Conservation (phyloP, 257 asterid species). For the Misopates orontium region DNA sequence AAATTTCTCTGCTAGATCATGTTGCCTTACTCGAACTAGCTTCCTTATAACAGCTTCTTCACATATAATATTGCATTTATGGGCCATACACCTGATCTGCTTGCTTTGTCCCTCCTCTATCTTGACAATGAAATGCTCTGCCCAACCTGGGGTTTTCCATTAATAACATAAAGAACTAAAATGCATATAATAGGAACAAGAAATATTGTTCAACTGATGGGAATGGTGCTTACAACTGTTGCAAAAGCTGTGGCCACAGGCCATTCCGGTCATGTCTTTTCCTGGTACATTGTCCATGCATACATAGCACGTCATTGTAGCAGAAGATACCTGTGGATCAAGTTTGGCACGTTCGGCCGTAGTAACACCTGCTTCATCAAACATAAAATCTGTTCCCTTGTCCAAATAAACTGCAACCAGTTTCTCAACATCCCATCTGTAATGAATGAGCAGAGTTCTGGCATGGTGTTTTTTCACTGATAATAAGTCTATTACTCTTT, state of each 20-base stretch:
- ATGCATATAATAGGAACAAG: too few species aligned
- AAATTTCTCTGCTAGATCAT: slow-evolving; percentile 75
- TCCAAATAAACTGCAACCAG: slow-evolving; percentile 69
- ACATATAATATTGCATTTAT: slow-evolving; percentile 82
- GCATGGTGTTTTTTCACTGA: slow-evolving; percentile 86
- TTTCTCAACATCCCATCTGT: slow-evolving; percentile 82
- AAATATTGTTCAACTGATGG: not conserved
- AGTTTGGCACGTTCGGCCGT: slow-evolving; percentile 38
- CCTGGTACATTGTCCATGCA: slow-evolving; percentile 77
- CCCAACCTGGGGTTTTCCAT: slow-evolving; percentile 74
- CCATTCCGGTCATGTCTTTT: slow-evolving; percentile 66
- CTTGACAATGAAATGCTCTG: slow-evolving; percentile 86
- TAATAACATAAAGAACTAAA: not conserved
- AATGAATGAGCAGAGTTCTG: slow-evolving; percentile 76
- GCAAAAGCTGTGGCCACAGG: slow-evolving; percentile 87
- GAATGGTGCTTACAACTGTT: slow-evolving; percentile 62
- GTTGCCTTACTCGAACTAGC: slow-evolving; percentile 57
- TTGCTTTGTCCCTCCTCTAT: slow-evolving; percentile 93
- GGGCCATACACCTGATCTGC: slow-evolving; percentile 88
- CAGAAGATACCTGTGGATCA: slow-evolving; percentile 39
- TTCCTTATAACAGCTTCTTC: slow-evolving; percentile 70
- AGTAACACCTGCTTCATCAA: slow-evolving; percentile 73
- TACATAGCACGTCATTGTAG: slow-evolving; percentile 54
- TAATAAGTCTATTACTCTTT: slow-evolving; percentile 80
- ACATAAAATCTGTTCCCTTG: slow-evolving; percentile 64